A percentile compares a stretch with the other conserved stretches of the same genome.
Evolutionary conservation across 2,329 filamentous ascomycete genomes (phyloP).

Genomic region (Sporothrix pseudoabietina): DNA sequence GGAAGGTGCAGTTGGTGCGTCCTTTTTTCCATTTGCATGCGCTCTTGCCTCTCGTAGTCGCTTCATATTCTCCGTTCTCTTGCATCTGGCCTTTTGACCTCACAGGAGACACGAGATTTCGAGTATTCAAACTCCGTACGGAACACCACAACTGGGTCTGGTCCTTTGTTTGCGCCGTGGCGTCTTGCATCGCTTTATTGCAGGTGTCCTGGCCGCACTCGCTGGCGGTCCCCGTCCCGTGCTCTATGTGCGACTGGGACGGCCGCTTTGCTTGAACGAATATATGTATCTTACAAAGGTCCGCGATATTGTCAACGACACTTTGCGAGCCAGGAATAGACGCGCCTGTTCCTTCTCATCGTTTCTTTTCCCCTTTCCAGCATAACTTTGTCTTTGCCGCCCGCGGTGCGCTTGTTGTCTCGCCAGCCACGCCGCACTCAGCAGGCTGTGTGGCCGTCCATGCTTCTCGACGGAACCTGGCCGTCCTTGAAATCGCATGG

Average conservation of each 20-base stretch:
- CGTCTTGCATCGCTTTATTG: background rate
- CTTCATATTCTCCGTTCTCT: slow-evolving; percentile 7
- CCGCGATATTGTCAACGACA: background rate
- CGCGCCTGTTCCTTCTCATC: background rate
- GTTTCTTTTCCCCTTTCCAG: background rate
- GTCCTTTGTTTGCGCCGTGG: slow-evolving; percentile 17
- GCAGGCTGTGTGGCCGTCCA: background rate
- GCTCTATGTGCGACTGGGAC: slow-evolving; percentile 10
- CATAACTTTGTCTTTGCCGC: slow-evolving; percentile 5
- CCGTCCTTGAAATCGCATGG: slow-evolving; percentile 5
- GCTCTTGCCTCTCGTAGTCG: background rate
- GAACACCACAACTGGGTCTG: background rate
- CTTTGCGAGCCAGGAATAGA: background rate
- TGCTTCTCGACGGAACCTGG: background rate
- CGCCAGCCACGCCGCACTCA: background rate
- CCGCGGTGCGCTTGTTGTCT: slow-evolving; percentile 8
- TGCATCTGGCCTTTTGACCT: background rate
- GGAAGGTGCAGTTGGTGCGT: slow-evolving; percentile 18
- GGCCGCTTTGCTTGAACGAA: slow-evolving; percentile 8
- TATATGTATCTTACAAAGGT: background rate
- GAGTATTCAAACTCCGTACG: slow-evolving; percentile 5
- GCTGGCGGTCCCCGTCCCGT: slow-evolving; percentile 8
- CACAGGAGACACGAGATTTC: background rate
- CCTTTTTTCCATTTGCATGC: slow-evolving; percentile 12
- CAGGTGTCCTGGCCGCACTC: background rate